Evolutionary conservation across 2,329 filamentous ascomycete species (phyloP).

Genomic region (Dactylellina drechsleri): DNA sequence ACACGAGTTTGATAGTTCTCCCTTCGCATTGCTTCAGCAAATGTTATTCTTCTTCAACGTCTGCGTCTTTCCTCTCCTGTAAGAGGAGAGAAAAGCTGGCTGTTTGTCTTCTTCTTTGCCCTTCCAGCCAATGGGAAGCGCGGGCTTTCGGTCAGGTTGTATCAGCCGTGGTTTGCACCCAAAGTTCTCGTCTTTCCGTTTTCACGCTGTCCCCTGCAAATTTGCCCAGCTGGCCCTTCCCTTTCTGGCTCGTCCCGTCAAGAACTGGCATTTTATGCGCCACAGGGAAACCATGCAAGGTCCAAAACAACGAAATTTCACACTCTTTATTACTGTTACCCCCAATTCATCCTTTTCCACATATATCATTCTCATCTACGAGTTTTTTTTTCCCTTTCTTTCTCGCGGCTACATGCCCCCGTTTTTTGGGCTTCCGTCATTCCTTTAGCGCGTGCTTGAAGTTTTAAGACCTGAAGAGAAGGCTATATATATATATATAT

Average conservation of each 20-base stretch:
- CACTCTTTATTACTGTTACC: constrained; percentile 26
- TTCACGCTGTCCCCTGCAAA: constrained; percentile 53
- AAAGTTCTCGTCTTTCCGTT: constrained; percentile 54
- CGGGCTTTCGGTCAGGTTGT: constrained; percentile 39
- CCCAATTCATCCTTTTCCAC: constrained; percentile 32
- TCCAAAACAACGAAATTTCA: constrained; percentile 55
- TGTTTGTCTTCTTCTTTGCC: constrained; percentile 34
- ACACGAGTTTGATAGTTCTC: background rate
- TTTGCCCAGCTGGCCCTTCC: constrained; percentile 54
- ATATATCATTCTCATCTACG: constrained; percentile 33
- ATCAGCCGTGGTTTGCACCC: constrained; percentile 54
- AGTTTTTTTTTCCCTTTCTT: constrained; percentile 17
- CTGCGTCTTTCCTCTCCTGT: background rate
- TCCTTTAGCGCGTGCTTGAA: constrained; percentile 13
- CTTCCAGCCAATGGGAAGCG: constrained; percentile 50
- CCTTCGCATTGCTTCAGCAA: background rate
- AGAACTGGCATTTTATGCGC: constrained; percentile 55
- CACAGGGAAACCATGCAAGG: constrained; percentile 53
- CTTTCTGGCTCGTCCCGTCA: constrained; percentile 54
- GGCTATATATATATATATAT: constrained; percentile 3
- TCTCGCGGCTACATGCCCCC: constrained; percentile 19
- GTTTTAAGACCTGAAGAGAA: constrained; percentile 8
- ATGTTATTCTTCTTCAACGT: background rate
- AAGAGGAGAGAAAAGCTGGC: constrained; percentile 41
- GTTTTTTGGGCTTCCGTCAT: constrained; percentile 8